phyloP scores from a whole-genome alignment of 2,329 filamentous ascomycete species.

The Cladosporium sp. region DNA sequence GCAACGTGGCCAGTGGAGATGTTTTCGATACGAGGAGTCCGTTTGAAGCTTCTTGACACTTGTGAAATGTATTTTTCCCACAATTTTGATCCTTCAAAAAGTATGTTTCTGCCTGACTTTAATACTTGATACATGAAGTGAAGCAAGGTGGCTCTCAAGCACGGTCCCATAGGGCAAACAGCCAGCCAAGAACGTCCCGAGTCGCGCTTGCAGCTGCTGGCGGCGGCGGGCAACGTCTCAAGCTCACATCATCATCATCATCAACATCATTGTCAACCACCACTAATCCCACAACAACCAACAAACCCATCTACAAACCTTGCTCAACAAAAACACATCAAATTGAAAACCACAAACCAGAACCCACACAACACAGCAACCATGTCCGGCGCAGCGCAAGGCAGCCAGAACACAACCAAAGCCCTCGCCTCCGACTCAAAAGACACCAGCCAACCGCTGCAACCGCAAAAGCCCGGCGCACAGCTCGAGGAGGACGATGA shows the following conservation, averaged over 20 bases:
- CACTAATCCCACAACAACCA: not conserved
- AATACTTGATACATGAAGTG: no score
- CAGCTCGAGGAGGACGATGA: conserved; percentile 95
- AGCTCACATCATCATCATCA: conserved; percentile 6
- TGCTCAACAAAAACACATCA: not conserved
- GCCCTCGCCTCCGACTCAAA: conserved; percentile 35
- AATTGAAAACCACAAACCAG: not conserved
- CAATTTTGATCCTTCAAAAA: no score
- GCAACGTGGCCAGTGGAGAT: no score
- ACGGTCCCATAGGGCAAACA: not conserved
- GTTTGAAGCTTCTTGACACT: no score
- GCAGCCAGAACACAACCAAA: conserved; percentile 38
- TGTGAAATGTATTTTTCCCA: no score
- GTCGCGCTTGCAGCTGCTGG: conserved; percentile 3
- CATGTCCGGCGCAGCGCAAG: conserved; percentile 17
- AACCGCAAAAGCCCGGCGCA: conserved; percentile 59
- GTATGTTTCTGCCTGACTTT: no score
- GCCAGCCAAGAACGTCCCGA: conserved; percentile 6
- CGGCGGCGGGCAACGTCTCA: no score
- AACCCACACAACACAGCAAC: not conserved
- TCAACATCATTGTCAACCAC: not conserved
- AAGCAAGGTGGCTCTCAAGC: conserved; percentile 6
- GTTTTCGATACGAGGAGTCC: no score
- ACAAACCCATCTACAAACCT: not conserved
- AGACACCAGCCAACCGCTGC: conserved; percentile 45